phyloP scores from a whole-genome alignment of 1,284 basidiomycete species.

The Vanrija sp. region DNA sequence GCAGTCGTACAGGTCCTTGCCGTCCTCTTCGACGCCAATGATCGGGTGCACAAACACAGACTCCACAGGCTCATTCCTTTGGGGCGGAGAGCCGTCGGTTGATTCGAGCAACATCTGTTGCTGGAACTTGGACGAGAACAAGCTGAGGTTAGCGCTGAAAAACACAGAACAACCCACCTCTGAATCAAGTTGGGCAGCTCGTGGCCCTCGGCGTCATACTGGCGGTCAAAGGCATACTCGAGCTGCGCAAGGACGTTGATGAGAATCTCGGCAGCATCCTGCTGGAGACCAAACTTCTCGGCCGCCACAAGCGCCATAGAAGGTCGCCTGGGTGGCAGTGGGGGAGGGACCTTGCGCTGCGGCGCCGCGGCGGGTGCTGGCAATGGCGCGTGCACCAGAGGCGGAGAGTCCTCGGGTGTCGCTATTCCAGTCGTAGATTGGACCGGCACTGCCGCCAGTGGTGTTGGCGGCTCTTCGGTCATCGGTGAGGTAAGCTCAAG shows the following conservation, averaged over 20 bases:
- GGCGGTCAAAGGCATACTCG: conserved; percentile 76
- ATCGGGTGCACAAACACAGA: conserved; percentile 91
- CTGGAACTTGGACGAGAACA: conserved; percentile 82
- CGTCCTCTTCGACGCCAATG: conserved; percentile 81
- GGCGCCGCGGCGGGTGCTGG: background rate
- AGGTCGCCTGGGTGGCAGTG: conserved; percentile 9
- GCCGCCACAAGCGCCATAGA: conserved; percentile 17
- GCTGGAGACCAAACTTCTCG: conserved; percentile 68
- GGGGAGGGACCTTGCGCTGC: conserved; percentile 1
- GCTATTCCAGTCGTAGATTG: background rate
- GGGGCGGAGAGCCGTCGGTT: conserved; percentile 50
- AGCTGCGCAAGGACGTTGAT: conserved; percentile 99
- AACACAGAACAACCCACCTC: conserved; percentile 53
- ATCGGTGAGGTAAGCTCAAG: conserved; percentile 12
- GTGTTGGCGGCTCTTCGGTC: background rate
- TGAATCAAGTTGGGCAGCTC: conserved; percentile 67
- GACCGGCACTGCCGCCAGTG: background rate
- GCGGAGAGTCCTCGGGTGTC: background rate
- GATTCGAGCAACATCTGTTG: conserved; percentile 62
- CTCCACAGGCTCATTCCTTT: conserved; percentile 60
- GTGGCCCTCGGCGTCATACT: conserved; percentile 41
- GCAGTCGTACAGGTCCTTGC: conserved; percentile 86
- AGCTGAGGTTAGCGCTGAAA: conserved; percentile 51
- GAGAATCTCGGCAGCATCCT: conserved; percentile 97
- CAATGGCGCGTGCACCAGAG: background rate